phyloP scores from a whole-genome alignment of 495 filamentous ascomycete genomes.

The Trichocladium uniseriatum region DNA sequence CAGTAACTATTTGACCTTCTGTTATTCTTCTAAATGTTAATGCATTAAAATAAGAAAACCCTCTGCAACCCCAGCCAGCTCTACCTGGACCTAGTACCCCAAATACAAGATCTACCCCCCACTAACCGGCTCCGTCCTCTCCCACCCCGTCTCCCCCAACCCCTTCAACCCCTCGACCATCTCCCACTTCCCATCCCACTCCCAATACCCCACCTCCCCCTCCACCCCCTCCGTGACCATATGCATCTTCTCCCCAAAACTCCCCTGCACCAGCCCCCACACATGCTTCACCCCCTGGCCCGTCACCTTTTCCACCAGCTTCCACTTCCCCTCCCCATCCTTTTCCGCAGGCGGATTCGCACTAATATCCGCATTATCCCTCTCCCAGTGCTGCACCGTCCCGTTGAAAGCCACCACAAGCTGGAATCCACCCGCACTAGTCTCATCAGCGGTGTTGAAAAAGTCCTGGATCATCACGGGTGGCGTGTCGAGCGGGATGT shows the following conservation, averaged over 20 bases:
- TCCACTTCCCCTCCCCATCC: constrained; percentile 9
- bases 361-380: neutral
- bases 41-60: too few relatives aligned
- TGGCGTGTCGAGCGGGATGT: constrained; percentile 6
- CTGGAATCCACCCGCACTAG: constrained; percentile 10
- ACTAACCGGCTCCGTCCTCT: neutral
- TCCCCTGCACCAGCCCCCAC: constrained; percentile 15
- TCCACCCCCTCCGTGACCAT: constrained; percentile 7
- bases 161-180: neutral
- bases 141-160: neutral
- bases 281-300: constrained; percentile 7
- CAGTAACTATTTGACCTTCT: too few relatives aligned
- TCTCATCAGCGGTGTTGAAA: constrained; percentile 10
- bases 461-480: constrained; percentile 19
- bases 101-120: too few relatives aligned
- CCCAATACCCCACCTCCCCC: constrained; percentile 7
- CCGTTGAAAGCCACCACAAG: constrained; percentile 13
- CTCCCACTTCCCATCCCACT: constrained; percentile 6
- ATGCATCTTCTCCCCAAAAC: constrained; percentile 7
- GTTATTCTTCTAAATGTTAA: too few relatives aligned
- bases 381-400: constrained; percentile 16
- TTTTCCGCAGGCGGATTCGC: neutral
- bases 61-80: too few relatives aligned
- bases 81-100: too few relatives aligned
- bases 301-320: constrained; percentile 5